A percentile compares a stretch with the other conserved stretches of the same genome.
These are phyloP conservation scores for Henckelia pumila DNA, from an alignment of 257 asterid species.

Conservation along the genomic window DNA sequence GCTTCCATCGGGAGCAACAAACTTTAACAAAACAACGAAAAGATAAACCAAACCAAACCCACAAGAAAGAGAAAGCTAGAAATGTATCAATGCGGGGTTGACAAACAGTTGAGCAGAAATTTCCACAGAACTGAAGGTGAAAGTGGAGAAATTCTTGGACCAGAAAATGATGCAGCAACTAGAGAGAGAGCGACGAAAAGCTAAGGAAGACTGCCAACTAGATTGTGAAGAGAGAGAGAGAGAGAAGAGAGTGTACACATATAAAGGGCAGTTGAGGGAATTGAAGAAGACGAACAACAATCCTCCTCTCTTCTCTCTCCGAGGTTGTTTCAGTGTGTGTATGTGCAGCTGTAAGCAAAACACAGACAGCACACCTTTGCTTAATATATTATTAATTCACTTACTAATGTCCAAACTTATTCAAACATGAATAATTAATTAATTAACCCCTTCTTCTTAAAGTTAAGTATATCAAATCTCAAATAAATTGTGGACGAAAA, in stretches of 20 bases:
- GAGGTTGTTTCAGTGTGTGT: conserved; percentile 23
- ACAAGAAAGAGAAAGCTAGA: conserved; percentile 24
- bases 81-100: conserved; percentile 23
- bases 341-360: conserved; percentile 42
- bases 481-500: too few relatives aligned
- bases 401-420: conserved; percentile 10
- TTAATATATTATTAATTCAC: too few relatives aligned
- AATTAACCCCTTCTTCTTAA: too few relatives aligned
- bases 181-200: conserved; percentile 29
- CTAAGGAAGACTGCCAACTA: background rate
- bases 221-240: background rate
- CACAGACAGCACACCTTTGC: too few relatives aligned
- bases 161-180: conserved; percentile 66
- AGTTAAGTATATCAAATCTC: too few relatives aligned
- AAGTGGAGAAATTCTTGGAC: conserved; percentile 36
- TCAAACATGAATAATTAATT: too few relatives aligned
- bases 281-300: conserved; percentile 34
- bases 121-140: conserved; percentile 4
- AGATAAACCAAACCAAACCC: background rate
- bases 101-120: conserved; percentile 36
- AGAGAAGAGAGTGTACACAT: too few relatives aligned
- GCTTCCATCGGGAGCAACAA: conserved; percentile 51
- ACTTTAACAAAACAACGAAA: conserved; percentile 6
- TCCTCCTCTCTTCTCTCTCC: conserved; percentile 10
- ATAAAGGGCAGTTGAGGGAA: conserved; percentile 71